A percentile compares a stretch with the other conserved stretches of the same genome.
Conservation (phyloP, 2,329 filamentous ascomycete species). For the Stromatinia cepivora region DNA sequence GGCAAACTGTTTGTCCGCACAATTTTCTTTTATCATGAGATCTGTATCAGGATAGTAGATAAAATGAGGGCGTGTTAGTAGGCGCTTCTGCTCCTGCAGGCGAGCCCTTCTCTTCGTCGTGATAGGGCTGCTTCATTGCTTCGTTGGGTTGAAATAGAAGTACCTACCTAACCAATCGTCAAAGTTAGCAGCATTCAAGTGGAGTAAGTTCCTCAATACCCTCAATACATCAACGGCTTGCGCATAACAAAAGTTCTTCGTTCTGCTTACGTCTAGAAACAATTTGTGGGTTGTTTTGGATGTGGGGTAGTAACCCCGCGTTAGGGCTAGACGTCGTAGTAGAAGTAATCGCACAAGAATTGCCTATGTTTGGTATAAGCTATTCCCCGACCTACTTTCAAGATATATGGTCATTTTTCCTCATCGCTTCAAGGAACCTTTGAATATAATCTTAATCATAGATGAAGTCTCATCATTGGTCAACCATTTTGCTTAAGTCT, state of each 20-base stretch:
- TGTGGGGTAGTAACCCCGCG: constrained; percentile 16
- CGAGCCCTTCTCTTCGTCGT: neutral
- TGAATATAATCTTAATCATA: neutral
- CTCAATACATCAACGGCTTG: neutral
- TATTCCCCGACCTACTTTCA: neutral
- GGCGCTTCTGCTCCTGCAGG: neutral
- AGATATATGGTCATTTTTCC: neutral
- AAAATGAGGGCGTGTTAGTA: neutral
- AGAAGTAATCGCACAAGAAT: neutral
- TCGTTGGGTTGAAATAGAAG: neutral
- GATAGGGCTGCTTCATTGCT: neutral
- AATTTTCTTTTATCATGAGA: neutral
- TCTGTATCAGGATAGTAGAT: neutral
- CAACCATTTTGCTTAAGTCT: neutral
- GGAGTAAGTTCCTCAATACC: neutral
- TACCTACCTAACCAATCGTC: neutral
- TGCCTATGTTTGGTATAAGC: neutral
- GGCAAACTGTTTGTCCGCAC: neutral
- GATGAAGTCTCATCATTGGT: constrained; percentile 3
- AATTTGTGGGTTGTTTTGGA: neutral
- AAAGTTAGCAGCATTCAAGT: neutral
- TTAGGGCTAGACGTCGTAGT: constrained; percentile 14
- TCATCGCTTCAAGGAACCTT: neutral
- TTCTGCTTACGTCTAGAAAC: neutral
- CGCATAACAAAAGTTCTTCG: neutral